Evolutionary conservation across 2,329 filamentous ascomycete genomes (phyloP), one percentile per base, ranked within the genome.

Genomic region (Zasmidium cellare): DNA sequence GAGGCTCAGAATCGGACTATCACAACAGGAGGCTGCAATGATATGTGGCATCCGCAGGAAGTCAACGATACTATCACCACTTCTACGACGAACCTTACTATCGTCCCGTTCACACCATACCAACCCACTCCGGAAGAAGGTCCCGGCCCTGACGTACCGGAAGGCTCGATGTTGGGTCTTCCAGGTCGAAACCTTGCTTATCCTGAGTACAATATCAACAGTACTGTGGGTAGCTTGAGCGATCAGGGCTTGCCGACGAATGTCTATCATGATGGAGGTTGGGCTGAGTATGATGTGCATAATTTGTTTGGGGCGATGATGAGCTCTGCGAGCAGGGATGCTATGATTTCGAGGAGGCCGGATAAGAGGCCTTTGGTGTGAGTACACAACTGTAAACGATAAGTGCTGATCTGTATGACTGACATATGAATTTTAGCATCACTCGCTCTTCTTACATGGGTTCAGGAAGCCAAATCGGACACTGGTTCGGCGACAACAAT

Each of bases 241-340:
- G 73, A 76, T 56, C 67, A 68, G 48, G 80, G 88, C 0, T 82
- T 90, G 53, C 80, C 84, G 61, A 89, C 87, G 0, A 82, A 90
- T 68, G 75, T 90, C 7, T 80, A 87, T 9, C 88, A 91, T 70
- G 80, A 84, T 44, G 86, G 88, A 57, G 88, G 88, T 1, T 76
- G 86, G 38, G 78, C 79, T 18, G 84, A 89, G 72, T 91, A 90
- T 68, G 90, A 92, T 65, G 89, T 85, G 0, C 90, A 92, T 71
- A 92, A 92, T 65, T 73, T 92, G 1, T 91, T 90, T 70, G 90
- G 90, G 1, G 83, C 84, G 67, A 80, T 90, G 85, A 92, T 92
- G 89, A 87, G 86, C 1, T 74, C 79, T 18, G 76, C 83, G 3
- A 89, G 87, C 0, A 81, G 84, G 52, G 72, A 80, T 12, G 86